Evolutionary conservation across 2,329 filamentous ascomycete species (phyloP).

Genomic region (Rhinocladiella similis): DNA sequence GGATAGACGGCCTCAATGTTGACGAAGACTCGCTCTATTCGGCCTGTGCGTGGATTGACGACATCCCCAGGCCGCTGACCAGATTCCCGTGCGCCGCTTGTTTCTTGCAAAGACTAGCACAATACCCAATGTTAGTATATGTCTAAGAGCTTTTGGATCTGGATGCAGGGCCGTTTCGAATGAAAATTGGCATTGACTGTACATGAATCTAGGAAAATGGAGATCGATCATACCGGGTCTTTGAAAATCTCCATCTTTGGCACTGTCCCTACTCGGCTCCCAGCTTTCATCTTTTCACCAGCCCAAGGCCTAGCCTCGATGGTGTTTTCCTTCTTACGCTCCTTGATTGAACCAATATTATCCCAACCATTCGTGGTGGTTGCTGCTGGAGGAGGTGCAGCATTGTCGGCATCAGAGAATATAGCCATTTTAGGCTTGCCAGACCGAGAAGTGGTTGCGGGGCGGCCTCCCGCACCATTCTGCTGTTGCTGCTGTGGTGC

Average conservation of each 20-base stretch:
- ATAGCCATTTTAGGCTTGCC: constrained; percentile 82
- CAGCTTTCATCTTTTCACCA: constrained; percentile 85
- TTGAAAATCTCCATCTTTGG: constrained; percentile 91
- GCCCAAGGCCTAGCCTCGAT: constrained; percentile 86
- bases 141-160: too few relatives aligned
- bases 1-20: constrained; percentile 84
- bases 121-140: too few relatives aligned
- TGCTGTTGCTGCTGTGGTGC: constrained; percentile 51
- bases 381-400: constrained; percentile 56
- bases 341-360: constrained; percentile 79
- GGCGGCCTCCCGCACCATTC: constrained; percentile 43
- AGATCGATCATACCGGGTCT: constrained; percentile 78
- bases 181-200: constrained; percentile 14
- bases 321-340: constrained; percentile 91
- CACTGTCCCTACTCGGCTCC: constrained; percentile 73
- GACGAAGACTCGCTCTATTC: constrained; percentile 83
- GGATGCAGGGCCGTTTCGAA: background rate
- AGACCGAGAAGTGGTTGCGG: constrained; percentile 58
- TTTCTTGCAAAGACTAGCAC: constrained; percentile 43
- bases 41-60: constrained; percentile 79
- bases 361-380: constrained; percentile 76
- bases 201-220: constrained; percentile 30
- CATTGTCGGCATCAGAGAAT: constrained; percentile 75
- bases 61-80: constrained; percentile 69
- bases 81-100: constrained; percentile 25